Percentiles rank a stretch among this genome's conserved stretches.
phyloP scores from a whole-genome alignment of 2,329 filamentous ascomycete genomes.

The Talaromyces sp. region DNA sequence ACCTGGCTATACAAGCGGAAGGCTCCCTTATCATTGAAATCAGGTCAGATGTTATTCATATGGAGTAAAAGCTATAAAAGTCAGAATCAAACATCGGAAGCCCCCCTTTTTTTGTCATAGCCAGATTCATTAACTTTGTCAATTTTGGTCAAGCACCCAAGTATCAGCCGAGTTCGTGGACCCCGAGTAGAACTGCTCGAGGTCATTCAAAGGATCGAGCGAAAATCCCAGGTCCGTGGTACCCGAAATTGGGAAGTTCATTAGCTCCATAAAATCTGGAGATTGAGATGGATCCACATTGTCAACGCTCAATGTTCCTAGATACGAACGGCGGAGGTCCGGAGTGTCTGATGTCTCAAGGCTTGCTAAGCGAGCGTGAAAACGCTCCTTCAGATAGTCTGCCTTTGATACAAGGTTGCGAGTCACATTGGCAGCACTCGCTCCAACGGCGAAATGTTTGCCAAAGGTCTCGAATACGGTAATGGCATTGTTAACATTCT shows the following conservation, averaged over 20 bases:
- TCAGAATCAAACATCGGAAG: not conserved
- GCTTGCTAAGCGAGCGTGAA: constrained; percentile 7
- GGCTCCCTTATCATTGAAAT: not conserved
- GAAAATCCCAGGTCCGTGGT: constrained; percentile 15
- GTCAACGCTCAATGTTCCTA: not conserved
- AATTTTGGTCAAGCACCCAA: constrained; percentile 13
- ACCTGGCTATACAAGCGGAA: not conserved
- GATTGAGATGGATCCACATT: constrained; percentile 6
- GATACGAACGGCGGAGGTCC: not conserved
- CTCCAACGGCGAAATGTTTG: constrained; percentile 33
- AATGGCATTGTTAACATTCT: constrained; percentile 35
- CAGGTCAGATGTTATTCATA: not conserved
- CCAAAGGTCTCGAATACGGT: constrained; percentile 38
- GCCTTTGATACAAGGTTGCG: constrained; percentile 31
- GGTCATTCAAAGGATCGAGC: constrained; percentile 9
- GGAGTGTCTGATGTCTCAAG: not conserved
- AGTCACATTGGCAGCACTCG: constrained; percentile 33
- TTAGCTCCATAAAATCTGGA: not conserved
- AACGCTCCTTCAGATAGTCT: constrained; percentile 24
- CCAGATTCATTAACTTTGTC: not conserved
- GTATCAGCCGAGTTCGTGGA: constrained; percentile 2
- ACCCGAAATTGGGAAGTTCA: constrained; percentile 10
- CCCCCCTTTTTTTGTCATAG: not conserved
- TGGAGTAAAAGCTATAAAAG: not conserved
- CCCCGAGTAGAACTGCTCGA: constrained; percentile 16